Evolutionary conservation across 1,139 yeast species (phyloP), one percentile per base, ranked within the genome.

Genomic region (Candida glucosophila): DNA sequence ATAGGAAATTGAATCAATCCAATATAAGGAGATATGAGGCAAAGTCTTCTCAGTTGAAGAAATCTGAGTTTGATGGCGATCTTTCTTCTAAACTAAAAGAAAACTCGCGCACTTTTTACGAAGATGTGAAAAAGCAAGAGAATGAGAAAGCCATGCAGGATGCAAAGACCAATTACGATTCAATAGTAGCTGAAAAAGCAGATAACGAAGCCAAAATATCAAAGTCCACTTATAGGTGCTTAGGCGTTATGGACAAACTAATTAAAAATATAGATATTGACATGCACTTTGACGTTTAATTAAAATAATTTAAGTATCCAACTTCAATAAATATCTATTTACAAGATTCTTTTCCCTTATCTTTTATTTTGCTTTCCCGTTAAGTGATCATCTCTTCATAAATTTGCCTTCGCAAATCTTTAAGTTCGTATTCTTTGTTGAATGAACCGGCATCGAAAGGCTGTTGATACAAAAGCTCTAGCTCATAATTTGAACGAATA

Each of bases 11-110:
- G 34, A 90, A 88, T 52, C 77, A 75, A 47, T 75, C 75, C 25
- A 75, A 73, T 29, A 75, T 86, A 35, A 74, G 94, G 41, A 70
- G 71, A 41, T 95, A 95, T 1, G 97, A 88, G 48, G 56, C 76
- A 27, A 66, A 63, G 41, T 72, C 77, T 22, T 63, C 67, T 5
- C 80, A 73, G 35, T 65, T 65, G 41, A 64, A 77, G 30, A 72
- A 77, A 41, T 58, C 65, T 1, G 47, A 46, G 13, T 47, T 44
- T 22, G 64, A 68, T 28, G 76, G 66, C 25, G 93, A 90, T 57
- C 97, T 98, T 17, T 90, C 90, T 52, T 76, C 85, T 35, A 72
- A 97, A 49, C 68, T 90, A 44, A 79, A 85, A 49, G 88, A 96
- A 0, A 77, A 75, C 33, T 82, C 96, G 1, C 73, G 82, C 44